Conservation (phyloP, 1,139 yeast species). For the Debaryomycetaceae sp. region DNA sequence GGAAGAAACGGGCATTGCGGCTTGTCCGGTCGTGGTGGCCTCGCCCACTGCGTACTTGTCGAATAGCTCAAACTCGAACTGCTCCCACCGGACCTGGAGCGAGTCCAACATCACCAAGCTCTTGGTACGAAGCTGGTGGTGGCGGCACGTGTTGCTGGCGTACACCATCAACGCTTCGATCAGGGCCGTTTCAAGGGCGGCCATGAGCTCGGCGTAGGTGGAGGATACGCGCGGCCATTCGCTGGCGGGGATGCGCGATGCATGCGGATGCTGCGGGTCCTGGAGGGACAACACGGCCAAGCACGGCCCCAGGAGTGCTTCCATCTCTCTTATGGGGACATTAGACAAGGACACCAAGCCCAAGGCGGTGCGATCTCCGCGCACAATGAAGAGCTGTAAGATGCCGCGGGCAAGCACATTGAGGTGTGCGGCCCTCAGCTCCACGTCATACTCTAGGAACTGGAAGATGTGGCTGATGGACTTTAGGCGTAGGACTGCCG, state of each 20-base stretch:
- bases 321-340: constrained; percentile 12
- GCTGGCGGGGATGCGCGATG: constrained; percentile 1
- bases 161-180: constrained; percentile 47
- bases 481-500: constrained; percentile 12
- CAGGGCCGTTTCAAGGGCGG: constrained; percentile 33
- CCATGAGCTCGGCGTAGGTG: constrained; percentile 9
- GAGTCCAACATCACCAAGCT: constrained; percentile 63
- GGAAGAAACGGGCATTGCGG: constrained; percentile 47
- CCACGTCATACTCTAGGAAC: constrained; percentile 24
- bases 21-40: constrained; percentile 12
- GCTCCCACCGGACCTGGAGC: constrained; percentile 59
- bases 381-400: constrained; percentile 46
- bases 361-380: constrained; percentile 48
- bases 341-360: constrained; percentile 12
- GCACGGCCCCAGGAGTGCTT: constrained; percentile 16
- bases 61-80: constrained; percentile 33
- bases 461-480: constrained; percentile 24
- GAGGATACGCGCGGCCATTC: constrained; percentile 2
- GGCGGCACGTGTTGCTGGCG: constrained; percentile 73
- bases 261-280: constrained; percentile 3
- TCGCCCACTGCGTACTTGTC: constrained; percentile 25
- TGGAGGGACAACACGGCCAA: constrained; percentile 6
- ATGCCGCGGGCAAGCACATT: constrained; percentile 51
- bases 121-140: constrained; percentile 58
- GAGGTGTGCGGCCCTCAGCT: constrained; percentile 16